Evolutionary conservation across 2,329 filamentous ascomycete species (phyloP), one percentile per base, ranked within the genome.

Genomic region (Ophiostoma novo-ulmi): DNA sequence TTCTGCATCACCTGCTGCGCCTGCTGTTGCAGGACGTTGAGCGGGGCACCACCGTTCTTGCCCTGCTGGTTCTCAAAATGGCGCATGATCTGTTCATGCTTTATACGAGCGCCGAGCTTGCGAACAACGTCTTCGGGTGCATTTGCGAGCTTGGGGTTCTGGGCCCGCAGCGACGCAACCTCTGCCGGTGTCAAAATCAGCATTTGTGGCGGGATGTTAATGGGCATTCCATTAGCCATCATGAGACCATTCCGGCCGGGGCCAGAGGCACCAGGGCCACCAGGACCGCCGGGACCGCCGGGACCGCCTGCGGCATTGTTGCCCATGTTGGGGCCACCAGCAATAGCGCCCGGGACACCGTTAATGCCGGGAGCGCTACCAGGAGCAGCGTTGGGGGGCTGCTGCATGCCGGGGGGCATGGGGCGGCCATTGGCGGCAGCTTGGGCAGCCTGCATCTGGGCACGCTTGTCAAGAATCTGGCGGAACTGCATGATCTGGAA

Each of bases 401-500:
- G 68, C 55, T 73, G 73, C 66, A 72, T 69, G 31, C 72, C 73
- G 1, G 35, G 70, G 3, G 63, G 52, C 5, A 69, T 64, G 3
- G 69, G 52, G 11, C 74, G 74, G 73, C 65, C 75, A 76, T n/a
- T 71, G 39, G 39, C 66, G 44, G 35, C 63, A n/a, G 35, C 36
- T 5, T 70, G 38, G 8, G 52, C 52, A 26, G 52, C 52, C 35
- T 69, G 70, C 68, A 70, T 70, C 31, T 69, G 71, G 10, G 65
- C 22, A 1, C 73, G 52, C 71, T 73, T 76, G 11, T 77, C 74
- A 52, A 76, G 68, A 20, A 75, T 67, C 5, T 75, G 68, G 44
- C 71, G 76, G 70, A 83, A 84, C 69, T 84, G 82, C 68, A 76
- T 75, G 22, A 79, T 75, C 71, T 84, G 82, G 6, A 80, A 69